Base-by-base conservation (phyloP, 2,329 filamentous ascomycete species). In the Venturia asperata region DNA sequence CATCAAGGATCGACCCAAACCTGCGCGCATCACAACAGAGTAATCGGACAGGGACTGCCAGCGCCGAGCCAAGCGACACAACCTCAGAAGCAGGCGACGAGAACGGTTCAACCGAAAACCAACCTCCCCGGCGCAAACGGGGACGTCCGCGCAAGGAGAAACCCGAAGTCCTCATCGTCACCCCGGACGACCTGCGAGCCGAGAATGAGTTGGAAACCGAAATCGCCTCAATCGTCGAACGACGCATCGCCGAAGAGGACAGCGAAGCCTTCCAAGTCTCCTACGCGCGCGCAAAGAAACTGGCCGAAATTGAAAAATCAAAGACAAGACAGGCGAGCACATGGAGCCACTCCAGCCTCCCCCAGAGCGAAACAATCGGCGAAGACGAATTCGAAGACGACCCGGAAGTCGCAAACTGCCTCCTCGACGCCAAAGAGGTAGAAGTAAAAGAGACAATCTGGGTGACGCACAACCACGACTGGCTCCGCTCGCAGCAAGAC, bases 401-500 rank as follows among this genome's bases (percentile, higher is more conserved):
- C 68, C 88, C 87, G 0, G 94, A 99, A 75, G 91, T 99, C 5
- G 79, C 83, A 66, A 89, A 89, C 70, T 96, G 92, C 72, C 77
- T 92, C 43, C 81, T 97, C 5, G 84, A 83, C 0, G 83, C 87
- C 0, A 84, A 85, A 3, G 92, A 97, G 77, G 85, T 87, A 1
- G 84, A 84, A 42, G 85, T 92, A 72, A 97, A 97, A 75, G 92
- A 97, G 75, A 86, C 87, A 67, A 90, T 97, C 63, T 99, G 94
- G 94, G 87, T 96, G 55, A 92, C 93, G 67, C 87, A 92, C 73
- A 97, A 99, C 76, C 92, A 94, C 74, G 91, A 95, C 69, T 99
- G 92, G 84, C 81, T 99, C 47, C 89, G 93, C 10, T 84, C 87
- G 61, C 89, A 95, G 72, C 92, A 97, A 72, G 86, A 90, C 67